Percentiles rank a stretch among this genome's conserved stretches.
phyloP scores from a whole-genome alignment of 169 alveolate species.

The Plasmodium inui region DNA sequence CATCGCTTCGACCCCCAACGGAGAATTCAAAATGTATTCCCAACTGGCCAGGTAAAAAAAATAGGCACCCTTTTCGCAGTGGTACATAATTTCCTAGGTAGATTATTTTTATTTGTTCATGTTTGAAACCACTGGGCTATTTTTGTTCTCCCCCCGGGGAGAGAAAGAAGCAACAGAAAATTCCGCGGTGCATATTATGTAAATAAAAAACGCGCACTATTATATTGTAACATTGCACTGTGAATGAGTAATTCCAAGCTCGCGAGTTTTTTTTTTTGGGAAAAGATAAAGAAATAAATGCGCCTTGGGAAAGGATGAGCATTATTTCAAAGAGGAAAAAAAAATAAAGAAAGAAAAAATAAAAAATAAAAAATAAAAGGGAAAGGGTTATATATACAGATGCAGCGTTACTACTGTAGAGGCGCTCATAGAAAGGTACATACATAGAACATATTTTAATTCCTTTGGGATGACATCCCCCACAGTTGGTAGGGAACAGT shows the following conservation, averaged over 20 bases:
- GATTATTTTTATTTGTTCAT: background rate
- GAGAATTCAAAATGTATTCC: background rate
- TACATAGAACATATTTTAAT: background rate
- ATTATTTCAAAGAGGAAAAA: conserved; percentile 9
- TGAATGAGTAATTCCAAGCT: background rate
- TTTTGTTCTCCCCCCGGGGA: background rate
- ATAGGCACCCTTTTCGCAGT: background rate
- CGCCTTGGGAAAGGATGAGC: background rate
- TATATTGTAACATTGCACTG: background rate
- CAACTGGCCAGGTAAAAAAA: background rate
- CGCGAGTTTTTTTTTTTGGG: background rate
- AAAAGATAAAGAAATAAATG: background rate
- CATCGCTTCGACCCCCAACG: background rate
- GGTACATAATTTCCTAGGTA: background rate
- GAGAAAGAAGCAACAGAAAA: background rate
- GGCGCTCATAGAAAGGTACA: background rate
- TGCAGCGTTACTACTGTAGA: background rate
- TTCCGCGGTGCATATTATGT: background rate
- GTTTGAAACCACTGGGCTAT: background rate
- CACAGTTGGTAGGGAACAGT: background rate
- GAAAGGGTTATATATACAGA: background rate
- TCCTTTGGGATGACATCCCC: background rate
- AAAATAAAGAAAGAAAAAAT: background rate
- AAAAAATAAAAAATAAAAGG: background rate
- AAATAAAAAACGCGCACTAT: background rate